Percentiles rank a stretch among this genome's conserved stretches.
These are phyloP conservation scores for Pachysandra terminalis DNA, from an alignment of 164 flowering plant genomes.

Conservation along the genomic window DNA sequence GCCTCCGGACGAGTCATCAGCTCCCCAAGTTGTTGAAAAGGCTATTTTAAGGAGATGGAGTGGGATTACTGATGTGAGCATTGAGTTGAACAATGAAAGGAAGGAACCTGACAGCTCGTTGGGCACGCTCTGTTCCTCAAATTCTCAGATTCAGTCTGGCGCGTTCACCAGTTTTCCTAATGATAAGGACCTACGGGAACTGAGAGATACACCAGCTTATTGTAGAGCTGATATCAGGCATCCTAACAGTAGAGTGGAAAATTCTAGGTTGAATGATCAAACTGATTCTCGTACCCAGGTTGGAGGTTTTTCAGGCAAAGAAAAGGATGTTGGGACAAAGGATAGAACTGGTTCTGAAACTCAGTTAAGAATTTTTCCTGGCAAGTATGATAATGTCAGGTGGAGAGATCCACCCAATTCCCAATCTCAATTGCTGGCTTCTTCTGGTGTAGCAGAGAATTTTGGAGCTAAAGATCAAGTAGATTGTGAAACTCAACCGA, in stretches of 20 bases:
- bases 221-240: constrained; percentile 18
- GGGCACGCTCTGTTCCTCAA: constrained; percentile 44
- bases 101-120: constrained; percentile 57
- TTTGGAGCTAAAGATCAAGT: too few relatives aligned
- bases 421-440: constrained; percentile 13
- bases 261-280: constrained; percentile 15
- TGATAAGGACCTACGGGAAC: constrained; percentile 22
- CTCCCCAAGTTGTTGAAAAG: constrained; percentile 42
- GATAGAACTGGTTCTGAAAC: too few relatives aligned
- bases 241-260: constrained; percentile 24
- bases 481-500: too few relatives aligned
- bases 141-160: constrained; percentile 30
- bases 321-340: too few relatives aligned
- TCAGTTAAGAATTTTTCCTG: not conserved
- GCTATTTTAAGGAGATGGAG: constrained; percentile 94
- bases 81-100: constrained; percentile 66
- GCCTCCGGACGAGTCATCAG: constrained; percentile 68
- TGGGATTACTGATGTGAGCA: constrained; percentile 82
- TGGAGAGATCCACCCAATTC: constrained; percentile 12
- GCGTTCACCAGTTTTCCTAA: constrained; percentile 14
- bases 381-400: constrained; percentile 3
- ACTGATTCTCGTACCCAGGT: constrained; percentile 7
- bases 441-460: constrained; percentile 6
- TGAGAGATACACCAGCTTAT: constrained; percentile 20
- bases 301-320: too few relatives aligned